These are phyloP conservation scores for Beauveria sp. DNA, from an alignment of 2,329 filamentous ascomycete species.

Conservation along the genomic window DNA sequence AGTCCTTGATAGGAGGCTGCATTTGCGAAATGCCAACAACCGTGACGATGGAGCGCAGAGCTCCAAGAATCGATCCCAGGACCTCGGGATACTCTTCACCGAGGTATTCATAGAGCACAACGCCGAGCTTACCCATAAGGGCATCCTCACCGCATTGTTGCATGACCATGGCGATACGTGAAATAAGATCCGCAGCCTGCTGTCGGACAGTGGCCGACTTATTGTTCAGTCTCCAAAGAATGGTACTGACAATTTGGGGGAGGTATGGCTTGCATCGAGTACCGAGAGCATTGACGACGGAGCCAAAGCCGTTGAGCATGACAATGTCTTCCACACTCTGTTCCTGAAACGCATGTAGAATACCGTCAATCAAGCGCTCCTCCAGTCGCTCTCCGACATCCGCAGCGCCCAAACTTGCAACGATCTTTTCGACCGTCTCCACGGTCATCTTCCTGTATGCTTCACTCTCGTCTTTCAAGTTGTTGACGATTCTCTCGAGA, in stretches of 20 bases:
- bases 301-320: constrained; percentile 95
- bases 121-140: constrained; percentile 87
- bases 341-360: constrained; percentile 94
- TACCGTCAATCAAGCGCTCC: constrained; percentile 89
- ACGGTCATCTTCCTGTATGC: constrained; percentile 99
- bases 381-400: constrained; percentile 90
- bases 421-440: constrained; percentile 93
- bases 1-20: constrained; percentile 95
- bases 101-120: constrained; percentile 94
- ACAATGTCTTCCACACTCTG: constrained; percentile 94
- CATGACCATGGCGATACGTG: constrained; percentile 97
- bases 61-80: constrained; percentile 89
- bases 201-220: constrained; percentile 95
- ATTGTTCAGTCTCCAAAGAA: constrained; percentile 95
- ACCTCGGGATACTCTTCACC: constrained; percentile 99
- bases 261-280: constrained; percentile 93
- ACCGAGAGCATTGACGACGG: constrained; percentile 90
- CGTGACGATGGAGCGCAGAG: constrained; percentile 90
- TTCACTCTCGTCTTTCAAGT: constrained; percentile 96
- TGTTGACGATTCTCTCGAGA: constrained; percentile 83
- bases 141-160: constrained; percentile 96
- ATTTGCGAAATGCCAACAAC: constrained; percentile 97
- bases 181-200: constrained; percentile 93
- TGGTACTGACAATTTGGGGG: constrained; percentile 92
- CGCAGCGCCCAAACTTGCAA: constrained; percentile 85